Evolutionary conservation across 208 protist species (phyloP).

Genomic region (Balamuthia mandrillaris): DNA sequence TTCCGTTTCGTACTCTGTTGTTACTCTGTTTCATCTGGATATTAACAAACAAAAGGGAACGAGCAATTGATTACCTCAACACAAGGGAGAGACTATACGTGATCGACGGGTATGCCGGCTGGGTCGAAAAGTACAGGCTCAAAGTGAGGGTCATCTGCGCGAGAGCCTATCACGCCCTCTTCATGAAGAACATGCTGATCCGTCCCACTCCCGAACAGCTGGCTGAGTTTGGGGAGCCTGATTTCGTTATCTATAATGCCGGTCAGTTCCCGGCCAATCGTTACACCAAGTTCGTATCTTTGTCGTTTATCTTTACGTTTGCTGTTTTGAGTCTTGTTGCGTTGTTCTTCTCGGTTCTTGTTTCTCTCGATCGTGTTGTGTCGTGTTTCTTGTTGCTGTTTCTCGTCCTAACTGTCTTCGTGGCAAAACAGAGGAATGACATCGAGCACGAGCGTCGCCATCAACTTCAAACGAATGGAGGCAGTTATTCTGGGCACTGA

Average conservation of each 20-base stretch:
- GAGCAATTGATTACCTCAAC: slow-evolving; percentile 88
- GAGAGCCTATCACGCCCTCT: slow-evolving; percentile 92
- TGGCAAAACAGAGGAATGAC: slow-evolving; percentile 63
- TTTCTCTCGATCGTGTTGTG: neutral
- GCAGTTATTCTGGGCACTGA: slow-evolving; percentile 92
- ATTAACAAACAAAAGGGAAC: slow-evolving; percentile 71
- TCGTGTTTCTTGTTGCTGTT: neutral
- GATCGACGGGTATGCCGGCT: slow-evolving; percentile 87
- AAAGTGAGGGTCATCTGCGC: slow-evolving; percentile 88
- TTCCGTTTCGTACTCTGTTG: neutral
- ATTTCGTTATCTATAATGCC: slow-evolving; percentile 92
- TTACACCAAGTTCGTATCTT: slow-evolving; percentile 80
- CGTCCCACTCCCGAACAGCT: slow-evolving; percentile 84
- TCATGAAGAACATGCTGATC: slow-evolving; percentile 94
- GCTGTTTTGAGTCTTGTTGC: neutral
- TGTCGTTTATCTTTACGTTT: slow-evolving; percentile 50
- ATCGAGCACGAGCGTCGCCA: slow-evolving; percentile 74
- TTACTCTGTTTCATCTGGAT: neutral
- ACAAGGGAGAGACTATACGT: slow-evolving; percentile 86
- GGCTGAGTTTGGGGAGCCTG: slow-evolving; percentile 85
- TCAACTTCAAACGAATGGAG: slow-evolving; percentile 82
- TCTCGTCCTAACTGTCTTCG: no score
- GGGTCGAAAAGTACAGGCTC: slow-evolving; percentile 84
- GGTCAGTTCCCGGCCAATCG: slow-evolving; percentile 84
- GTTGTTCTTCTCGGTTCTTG: neutral